Percentiles rank a stretch among this genome's conserved stretches.
Conservation (phyloP, 192 early-diverging fungal genomes). For the Backusella morwellensis region DNA sequence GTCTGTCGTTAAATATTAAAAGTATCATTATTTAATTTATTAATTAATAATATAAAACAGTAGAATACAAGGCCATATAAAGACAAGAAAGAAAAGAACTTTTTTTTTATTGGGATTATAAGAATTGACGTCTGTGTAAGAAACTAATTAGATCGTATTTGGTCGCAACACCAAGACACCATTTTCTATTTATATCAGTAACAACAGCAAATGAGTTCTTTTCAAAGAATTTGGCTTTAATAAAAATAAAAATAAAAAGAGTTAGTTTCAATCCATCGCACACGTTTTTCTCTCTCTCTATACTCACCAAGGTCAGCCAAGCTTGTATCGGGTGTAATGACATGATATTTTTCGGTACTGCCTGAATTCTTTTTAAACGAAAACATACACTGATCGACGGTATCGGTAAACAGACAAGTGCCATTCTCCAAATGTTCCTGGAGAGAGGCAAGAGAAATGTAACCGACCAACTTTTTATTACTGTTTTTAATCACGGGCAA, state of each 20-base stretch:
- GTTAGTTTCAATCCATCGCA: neutral
- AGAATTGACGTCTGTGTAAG: conserved; percentile 55
- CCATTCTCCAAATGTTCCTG: conserved; percentile 57
- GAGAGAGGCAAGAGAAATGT: conserved; percentile 65
- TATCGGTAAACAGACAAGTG: conserved; percentile 42
- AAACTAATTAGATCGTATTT: conserved; percentile 76
- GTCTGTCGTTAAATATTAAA: conserved; percentile 62
- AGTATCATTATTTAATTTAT: neutral
- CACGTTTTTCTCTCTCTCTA: neutral
- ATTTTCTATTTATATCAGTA: conserved; percentile 76
- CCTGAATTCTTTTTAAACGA: conserved; percentile 44
- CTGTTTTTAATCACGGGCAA: conserved; percentile 66
- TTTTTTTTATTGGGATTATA: conserved; percentile 13
- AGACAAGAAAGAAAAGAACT: neutral
- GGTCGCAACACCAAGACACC: conserved; percentile 76
- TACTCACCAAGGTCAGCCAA: conserved; percentile 62
- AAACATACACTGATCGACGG: conserved; percentile 66
- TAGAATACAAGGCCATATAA: neutral
- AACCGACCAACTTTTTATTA: conserved; percentile 71
- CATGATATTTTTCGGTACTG: conserved; percentile 51
- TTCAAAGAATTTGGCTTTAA: conserved; percentile 74
- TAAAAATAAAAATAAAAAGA: neutral
- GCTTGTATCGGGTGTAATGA: conserved; percentile 79
- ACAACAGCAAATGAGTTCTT: conserved; percentile 79
- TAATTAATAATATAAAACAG: too few relatives aligned